Conservation (phyloP, 805 yeast genomes). For the Yamadazyma endophytica region DNA sequence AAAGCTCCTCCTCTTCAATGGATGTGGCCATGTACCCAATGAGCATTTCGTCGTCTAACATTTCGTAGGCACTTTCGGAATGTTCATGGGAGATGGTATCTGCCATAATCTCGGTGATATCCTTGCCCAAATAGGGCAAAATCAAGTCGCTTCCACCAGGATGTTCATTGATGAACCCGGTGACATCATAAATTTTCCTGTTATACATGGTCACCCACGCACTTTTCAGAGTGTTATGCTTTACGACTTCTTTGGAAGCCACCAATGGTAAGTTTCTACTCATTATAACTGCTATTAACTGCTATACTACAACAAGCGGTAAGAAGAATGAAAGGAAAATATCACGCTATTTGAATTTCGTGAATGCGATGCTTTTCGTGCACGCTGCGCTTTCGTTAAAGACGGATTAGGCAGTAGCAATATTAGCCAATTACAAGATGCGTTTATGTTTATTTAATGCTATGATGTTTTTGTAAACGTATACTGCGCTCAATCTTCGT, state of each 20-base stretch:
- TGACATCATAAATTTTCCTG: constrained; percentile 82
- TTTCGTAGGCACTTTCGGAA: constrained; percentile 80
- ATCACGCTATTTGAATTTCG: too few relatives aligned
- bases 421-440: too few relatives aligned
- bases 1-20: constrained; percentile 69
- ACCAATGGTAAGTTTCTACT: constrained; percentile 51
- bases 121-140: constrained; percentile 55
- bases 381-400: background rate
- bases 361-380: too few relatives aligned
- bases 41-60: constrained; percentile 74
- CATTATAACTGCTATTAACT: constrained; percentile 8
- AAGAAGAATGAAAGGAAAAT: too few relatives aligned
- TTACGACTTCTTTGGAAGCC: constrained; percentile 47
- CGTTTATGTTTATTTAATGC: background rate
- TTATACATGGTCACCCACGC: constrained; percentile 81
- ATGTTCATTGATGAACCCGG: constrained; percentile 67
- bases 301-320: too few relatives aligned
- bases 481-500: background rate
- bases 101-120: constrained; percentile 68
- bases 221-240: constrained; percentile 50
- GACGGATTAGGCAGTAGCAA: background rate
- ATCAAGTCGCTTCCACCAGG: constrained; percentile 65
- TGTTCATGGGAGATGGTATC: constrained; percentile 74
- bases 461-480: background rate
- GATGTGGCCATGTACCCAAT: constrained; percentile 81